A percentile compares a stretch with the other conserved stretches of the same genome.
Conservation (phyloP, 2,329 filamentous ascomycete genomes). For the Colletotrichum tanaceti region DNA sequence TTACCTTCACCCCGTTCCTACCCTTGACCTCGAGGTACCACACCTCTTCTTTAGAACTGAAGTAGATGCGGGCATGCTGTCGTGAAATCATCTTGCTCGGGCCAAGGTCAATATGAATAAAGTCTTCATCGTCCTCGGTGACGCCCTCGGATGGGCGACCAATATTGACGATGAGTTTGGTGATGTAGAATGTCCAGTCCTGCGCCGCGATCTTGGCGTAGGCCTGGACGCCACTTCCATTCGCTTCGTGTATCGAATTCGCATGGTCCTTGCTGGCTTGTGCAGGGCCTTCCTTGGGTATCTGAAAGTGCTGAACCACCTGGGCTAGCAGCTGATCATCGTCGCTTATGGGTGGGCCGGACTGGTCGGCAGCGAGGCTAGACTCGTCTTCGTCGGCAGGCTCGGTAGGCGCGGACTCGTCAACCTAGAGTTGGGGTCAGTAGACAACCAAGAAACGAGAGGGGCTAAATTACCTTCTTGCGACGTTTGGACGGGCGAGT, state of each 20-base stretch:
- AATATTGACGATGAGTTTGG: conserved; percentile 79
- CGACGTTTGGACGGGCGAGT: conserved; percentile 72
- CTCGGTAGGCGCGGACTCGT: conserved; percentile 54
- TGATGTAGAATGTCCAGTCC: conserved; percentile 88
- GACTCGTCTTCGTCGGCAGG: conserved; percentile 59
- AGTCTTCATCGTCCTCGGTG: conserved; percentile 59
- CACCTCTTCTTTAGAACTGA: conserved; percentile 73
- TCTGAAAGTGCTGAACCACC: conserved; percentile 63
- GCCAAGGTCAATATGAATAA: conserved; percentile 87
- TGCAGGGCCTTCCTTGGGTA: conserved; percentile 58
- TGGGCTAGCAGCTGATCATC: conserved; percentile 68
- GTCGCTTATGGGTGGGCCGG: conserved; percentile 55
- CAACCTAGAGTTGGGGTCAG: conserved; percentile 48
- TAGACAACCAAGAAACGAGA: conserved; percentile 26
- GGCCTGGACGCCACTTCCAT: conserved; percentile 73
- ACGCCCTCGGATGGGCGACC: conserved; percentile 72
- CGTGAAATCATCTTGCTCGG: conserved; percentile 85
- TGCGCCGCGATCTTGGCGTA: conserved; percentile 86
- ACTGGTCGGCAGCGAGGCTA: conserved; percentile 56
- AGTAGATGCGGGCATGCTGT: conserved; percentile 80
- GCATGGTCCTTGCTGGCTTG: conserved; percentile 72
- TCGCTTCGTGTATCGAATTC: conserved; percentile 72
- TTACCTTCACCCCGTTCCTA: conserved; percentile 88
- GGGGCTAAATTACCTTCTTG: conserved; percentile 63
- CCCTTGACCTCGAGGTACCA: conserved; percentile 93